A percentile compares a stretch with the other conserved stretches of the same genome.
Conservation (phyloP, 805 yeast genomes). For the Cyberlindnera americana region DNA sequence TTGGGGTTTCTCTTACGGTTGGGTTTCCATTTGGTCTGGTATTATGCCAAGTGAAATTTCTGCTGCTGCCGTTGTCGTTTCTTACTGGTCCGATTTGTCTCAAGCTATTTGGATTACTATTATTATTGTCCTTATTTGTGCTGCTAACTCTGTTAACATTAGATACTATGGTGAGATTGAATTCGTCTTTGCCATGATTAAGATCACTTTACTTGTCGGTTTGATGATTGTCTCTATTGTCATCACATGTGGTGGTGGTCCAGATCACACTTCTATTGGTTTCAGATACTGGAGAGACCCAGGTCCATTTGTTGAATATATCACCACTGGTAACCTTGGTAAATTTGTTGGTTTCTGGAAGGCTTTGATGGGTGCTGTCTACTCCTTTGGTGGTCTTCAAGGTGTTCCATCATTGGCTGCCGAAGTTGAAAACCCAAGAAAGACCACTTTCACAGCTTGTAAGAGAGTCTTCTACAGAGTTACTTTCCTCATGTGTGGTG, state of each 20-base stretch:
- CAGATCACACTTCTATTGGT: conserved; percentile 35
- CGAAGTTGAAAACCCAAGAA: conserved; percentile 54
- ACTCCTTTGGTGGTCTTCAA: conserved; percentile 57
- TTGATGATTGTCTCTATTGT: conserved; percentile 51
- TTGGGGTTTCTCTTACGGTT: conserved; percentile 45
- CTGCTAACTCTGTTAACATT: conserved; percentile 35
- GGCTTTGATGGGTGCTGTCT: conserved; percentile 55
- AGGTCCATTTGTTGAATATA: conserved; percentile 31
- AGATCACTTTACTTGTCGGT: conserved; percentile 59
- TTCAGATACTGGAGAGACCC: conserved; percentile 34
- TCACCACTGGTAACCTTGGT: conserved; percentile 41
- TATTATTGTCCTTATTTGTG: conserved; percentile 35
- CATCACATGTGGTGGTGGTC: conserved; percentile 63
- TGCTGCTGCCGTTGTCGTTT: conserved; percentile 45
- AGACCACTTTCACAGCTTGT: conserved; percentile 57
- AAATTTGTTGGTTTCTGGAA: conserved; percentile 59
- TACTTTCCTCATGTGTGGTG: conserved; percentile 28
- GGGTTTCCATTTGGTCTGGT: conserved; percentile 39
- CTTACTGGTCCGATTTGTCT: conserved; percentile 42
- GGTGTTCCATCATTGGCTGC: conserved; percentile 51
- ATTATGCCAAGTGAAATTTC: conserved; percentile 42
- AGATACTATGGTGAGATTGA: conserved; percentile 45
- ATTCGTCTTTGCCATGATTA: conserved; percentile 57
- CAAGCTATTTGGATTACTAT: conserved; percentile 45
- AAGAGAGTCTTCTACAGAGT: conserved; percentile 34